Evolutionary conservation across 208 protist species (phyloP).

Genomic region (Trypanosoma mega): DNA sequence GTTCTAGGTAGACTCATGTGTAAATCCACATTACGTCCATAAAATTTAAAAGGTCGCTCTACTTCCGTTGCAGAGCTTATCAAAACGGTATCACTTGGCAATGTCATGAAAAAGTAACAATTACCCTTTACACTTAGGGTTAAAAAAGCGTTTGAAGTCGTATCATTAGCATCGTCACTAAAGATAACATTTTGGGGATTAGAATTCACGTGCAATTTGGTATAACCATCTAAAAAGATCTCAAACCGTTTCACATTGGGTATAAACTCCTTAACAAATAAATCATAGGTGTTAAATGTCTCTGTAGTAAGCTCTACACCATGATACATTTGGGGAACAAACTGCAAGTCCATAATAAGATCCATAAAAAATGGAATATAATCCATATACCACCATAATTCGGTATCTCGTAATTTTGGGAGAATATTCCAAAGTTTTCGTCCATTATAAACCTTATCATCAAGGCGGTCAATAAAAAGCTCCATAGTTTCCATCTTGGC

Average conservation of each 20-base stretch:
- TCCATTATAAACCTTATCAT: constrained; percentile 74
- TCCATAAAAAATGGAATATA: constrained; percentile 84
- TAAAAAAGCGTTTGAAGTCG: constrained; percentile 66
- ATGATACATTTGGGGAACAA: constrained; percentile 82
- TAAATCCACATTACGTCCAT: constrained; percentile 42
- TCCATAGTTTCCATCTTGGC: constrained; percentile 55
- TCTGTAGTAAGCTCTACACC: constrained; percentile 70
- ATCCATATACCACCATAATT: constrained; percentile 80
- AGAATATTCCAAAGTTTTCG: constrained; percentile 77
- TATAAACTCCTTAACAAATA: constrained; percentile 67
- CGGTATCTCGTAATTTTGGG: constrained; percentile 41
- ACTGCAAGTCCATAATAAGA: constrained; percentile 84
- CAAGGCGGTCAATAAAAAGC: constrained; percentile 75
- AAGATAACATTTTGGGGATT: constrained; percentile 85
- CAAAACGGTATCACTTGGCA: constrained; percentile 79
- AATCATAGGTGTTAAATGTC: constrained; percentile 72
- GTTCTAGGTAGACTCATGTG: constrained; percentile 56
- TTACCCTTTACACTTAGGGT: constrained; percentile 37
- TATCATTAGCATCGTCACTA: constrained; percentile 68
- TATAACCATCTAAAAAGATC: constrained; percentile 47
- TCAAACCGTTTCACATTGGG: constrained; percentile 84
- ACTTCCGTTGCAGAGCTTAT: constrained; percentile 80
- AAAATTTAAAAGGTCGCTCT: constrained; percentile 59
- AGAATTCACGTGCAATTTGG: constrained; percentile 61
- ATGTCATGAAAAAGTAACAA: constrained; percentile 56